Conservation (phyloP, 2,329 filamentous ascomycete genomes). For the Sporothrix brunneoviolacea region DNA sequence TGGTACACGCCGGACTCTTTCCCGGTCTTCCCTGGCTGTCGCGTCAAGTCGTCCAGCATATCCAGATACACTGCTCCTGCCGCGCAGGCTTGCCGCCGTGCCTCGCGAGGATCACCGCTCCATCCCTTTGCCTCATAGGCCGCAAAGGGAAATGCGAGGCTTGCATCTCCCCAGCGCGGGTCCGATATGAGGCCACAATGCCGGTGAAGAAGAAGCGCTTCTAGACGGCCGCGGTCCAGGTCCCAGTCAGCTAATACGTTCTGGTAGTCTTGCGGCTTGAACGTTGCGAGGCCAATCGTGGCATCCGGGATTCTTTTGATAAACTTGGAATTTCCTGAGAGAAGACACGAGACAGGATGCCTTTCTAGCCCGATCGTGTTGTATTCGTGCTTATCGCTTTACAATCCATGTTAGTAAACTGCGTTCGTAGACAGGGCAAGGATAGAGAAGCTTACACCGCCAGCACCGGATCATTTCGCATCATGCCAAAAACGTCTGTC, state of each 20-base stretch:
- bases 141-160: not conserved
- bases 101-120: not conserved
- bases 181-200: slow-evolving; percentile 1
- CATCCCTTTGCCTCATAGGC: not conserved
- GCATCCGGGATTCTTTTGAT: slow-evolving; percentile 3
- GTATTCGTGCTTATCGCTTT: slow-evolving; percentile 1
- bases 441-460: not conserved
- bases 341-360: not conserved
- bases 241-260: not conserved
- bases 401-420: not conserved
- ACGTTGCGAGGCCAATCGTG: not conserved
- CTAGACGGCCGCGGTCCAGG: not conserved
- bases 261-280: not conserved
- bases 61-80: slow-evolving; percentile 1
- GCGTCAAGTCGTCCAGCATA: not conserved
- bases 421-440: not conserved
- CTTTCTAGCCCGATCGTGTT: not conserved
- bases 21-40: not conserved
- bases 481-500: not conserved
- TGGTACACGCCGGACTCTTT: not conserved
- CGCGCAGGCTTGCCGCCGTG: slow-evolving; percentile 1
- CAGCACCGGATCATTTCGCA: slow-evolving; percentile 1
- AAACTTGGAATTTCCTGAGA: not conserved
- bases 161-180: not conserved
- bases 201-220: not conserved